These are phyloP conservation scores for Alternaria panax DNA, from an alignment of 2,329 filamentous ascomycete genomes.

Conservation along the genomic window DNA sequence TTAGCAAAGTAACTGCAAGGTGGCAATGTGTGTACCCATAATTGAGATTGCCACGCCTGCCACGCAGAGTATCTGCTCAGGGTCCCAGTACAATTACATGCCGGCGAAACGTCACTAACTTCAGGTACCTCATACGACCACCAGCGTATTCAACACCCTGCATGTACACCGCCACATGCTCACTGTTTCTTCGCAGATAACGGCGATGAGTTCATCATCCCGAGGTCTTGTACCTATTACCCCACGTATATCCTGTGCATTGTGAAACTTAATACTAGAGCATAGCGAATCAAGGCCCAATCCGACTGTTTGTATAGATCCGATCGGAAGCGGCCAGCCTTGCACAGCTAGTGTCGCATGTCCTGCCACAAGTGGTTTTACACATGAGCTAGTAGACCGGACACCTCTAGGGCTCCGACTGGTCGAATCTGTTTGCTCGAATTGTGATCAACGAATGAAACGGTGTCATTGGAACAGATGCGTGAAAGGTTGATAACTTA, in stretches of 20 bases:
- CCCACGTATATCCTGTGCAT: neutral
- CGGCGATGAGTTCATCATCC: neutral
- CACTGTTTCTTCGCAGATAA: neutral
- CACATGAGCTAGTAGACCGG: neutral
- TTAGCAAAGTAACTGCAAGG: neutral
- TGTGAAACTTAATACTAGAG: neutral
- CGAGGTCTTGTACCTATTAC: neutral
- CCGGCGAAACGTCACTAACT: neutral
- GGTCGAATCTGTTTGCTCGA: neutral
- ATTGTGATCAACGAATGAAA: neutral
- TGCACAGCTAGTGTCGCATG: neutral
- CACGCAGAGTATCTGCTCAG: neutral
- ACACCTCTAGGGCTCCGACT: neutral
- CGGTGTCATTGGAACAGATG: neutral
- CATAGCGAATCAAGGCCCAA: neutral
- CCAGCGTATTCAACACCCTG: neutral
- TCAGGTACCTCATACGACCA: too few species aligned
- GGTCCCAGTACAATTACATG: neutral
- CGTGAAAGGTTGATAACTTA: neutral
- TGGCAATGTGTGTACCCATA: neutral
- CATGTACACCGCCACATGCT: neutral
- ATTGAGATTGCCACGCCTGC: neutral
- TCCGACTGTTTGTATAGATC: neutral
- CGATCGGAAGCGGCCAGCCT: neutral
- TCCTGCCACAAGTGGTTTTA: neutral